Evolutionary conservation across 2,329 filamentous ascomycete genomes (phyloP).

Genomic region (Exophiala sp.): DNA sequence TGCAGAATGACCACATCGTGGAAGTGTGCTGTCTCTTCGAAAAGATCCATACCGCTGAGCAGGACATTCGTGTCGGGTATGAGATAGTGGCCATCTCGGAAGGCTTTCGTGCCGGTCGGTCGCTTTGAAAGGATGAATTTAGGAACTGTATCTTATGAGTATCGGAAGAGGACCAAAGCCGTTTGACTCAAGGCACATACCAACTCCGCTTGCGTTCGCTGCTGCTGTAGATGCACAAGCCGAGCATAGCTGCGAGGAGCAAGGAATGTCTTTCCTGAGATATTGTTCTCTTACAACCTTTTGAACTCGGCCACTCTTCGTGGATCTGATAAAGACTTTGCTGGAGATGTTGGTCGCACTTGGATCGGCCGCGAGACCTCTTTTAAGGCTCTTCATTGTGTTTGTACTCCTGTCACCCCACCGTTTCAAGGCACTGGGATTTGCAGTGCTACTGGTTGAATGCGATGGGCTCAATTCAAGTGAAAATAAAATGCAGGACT

Average conservation of each 20-base stretch:
- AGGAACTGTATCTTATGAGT: conserved; percentile 52
- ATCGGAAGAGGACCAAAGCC: conserved; percentile 23
- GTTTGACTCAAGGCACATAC: conserved; percentile 44
- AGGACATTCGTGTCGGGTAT: conserved; percentile 95
- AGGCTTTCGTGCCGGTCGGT: conserved; percentile 77
- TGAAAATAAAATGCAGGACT: background rate
- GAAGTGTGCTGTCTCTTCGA: conserved; percentile 86
- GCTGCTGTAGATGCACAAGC: conserved; percentile 72
- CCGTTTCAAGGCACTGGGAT: background rate
- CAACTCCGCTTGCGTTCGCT: conserved; percentile 71
- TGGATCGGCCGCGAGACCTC: conserved; percentile 52
- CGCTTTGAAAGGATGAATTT: conserved; percentile 86
- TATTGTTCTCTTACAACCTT: conserved; percentile 98
- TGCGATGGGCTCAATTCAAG: background rate
- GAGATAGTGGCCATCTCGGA: conserved; percentile 85
- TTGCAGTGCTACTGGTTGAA: background rate
- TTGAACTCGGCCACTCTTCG: conserved; percentile 93
- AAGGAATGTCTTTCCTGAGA: conserved; percentile 92
- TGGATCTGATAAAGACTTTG: conserved; percentile 94
- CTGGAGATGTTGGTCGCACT: conserved; percentile 75
- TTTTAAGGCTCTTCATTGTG: conserved; percentile 62
- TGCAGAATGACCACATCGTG: conserved; percentile 97
- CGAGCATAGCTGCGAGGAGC: conserved; percentile 84
- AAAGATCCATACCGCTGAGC: conserved; percentile 92
- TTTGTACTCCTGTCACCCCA: too few relatives aligned